Conservation (phyloP, 1,284 basidiomycete genomes). For the Austropuccinia psidii region DNA sequence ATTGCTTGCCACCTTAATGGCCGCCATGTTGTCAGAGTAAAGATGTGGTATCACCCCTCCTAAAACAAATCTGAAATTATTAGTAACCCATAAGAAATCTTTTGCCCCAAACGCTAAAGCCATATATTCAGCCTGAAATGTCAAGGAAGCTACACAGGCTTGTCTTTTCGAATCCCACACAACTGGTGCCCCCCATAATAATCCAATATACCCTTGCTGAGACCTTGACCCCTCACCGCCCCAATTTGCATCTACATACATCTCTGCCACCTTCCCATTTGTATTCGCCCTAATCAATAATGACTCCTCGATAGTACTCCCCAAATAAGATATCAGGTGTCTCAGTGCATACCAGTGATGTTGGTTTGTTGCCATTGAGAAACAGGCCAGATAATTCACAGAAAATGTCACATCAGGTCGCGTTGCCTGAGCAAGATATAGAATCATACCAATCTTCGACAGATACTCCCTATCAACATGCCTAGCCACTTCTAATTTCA, state of each 20-base stretch:
- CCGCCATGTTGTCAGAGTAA: not conserved
- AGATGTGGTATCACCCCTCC: not conserved
- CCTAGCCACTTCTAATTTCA: not conserved
- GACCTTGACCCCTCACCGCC: not conserved
- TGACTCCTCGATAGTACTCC: too few relatives aligned
- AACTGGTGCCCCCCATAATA: not conserved
- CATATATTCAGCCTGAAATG: not conserved
- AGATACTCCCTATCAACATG: not conserved
- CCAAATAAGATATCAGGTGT: not conserved
- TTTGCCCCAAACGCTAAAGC: not conserved
- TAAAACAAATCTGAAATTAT: not conserved
- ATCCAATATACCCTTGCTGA: not conserved
- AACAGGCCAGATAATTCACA: slow-evolving; percentile 1
- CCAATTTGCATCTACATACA: not conserved
- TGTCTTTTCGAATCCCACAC: not conserved
- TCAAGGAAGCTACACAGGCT: not conserved
- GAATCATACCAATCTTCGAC: not conserved
- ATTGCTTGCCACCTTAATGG: not conserved
- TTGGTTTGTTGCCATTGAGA: not conserved
- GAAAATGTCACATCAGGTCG: not conserved
- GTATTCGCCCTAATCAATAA: too few relatives aligned
- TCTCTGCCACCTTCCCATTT: not conserved
- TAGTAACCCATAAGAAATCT: not conserved
- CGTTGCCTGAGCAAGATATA: not conserved
- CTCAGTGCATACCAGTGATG: not conserved